These are phyloP conservation scores for Zymoseptoria crescenta DNA, from an alignment of 2,329 filamentous ascomycete species.

Conservation along the genomic window DNA sequence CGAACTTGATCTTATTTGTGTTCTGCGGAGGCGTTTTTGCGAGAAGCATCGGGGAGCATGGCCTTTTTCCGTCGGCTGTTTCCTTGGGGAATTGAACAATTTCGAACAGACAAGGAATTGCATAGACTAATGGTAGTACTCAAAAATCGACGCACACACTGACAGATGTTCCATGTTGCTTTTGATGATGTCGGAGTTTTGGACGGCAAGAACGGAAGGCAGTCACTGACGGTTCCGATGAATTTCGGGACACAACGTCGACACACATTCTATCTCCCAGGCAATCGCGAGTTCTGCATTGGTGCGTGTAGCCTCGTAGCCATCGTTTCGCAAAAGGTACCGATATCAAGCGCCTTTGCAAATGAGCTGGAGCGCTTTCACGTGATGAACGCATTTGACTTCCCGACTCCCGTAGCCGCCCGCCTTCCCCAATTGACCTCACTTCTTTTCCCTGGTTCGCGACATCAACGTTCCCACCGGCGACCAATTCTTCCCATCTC, in stretches of 20 bases:
- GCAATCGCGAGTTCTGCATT: too few relatives aligned
- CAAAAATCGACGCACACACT: background rate
- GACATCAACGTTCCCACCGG: background rate
- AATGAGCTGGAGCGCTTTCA: background rate
- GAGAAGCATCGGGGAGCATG: slow-evolving; percentile 2
- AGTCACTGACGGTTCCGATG: background rate
- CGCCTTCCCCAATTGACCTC: background rate
- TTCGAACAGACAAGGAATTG: slow-evolving; percentile 15
- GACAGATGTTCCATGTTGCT: background rate
- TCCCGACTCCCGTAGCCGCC: background rate
- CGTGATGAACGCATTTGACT: background rate
- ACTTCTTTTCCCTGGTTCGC: background rate
- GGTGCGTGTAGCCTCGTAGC: too few relatives aligned
- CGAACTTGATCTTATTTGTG: slow-evolving; percentile 14
- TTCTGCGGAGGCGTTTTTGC: slow-evolving; percentile 15
- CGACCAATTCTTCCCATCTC: background rate
- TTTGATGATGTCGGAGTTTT: background rate
- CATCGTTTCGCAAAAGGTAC: too few relatives aligned
- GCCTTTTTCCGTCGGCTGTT: slow-evolving; percentile 6
- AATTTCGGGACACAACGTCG: too few relatives aligned
- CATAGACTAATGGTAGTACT: slow-evolving; percentile 31
- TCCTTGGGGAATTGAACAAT: slow-evolving; percentile 17
- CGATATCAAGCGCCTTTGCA: too few relatives aligned
- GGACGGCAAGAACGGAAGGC: background rate
- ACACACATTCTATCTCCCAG: too few relatives aligned